phyloP scores from a whole-genome alignment of 768 basidiomycete genomes.

The Boletus edulis region DNA sequence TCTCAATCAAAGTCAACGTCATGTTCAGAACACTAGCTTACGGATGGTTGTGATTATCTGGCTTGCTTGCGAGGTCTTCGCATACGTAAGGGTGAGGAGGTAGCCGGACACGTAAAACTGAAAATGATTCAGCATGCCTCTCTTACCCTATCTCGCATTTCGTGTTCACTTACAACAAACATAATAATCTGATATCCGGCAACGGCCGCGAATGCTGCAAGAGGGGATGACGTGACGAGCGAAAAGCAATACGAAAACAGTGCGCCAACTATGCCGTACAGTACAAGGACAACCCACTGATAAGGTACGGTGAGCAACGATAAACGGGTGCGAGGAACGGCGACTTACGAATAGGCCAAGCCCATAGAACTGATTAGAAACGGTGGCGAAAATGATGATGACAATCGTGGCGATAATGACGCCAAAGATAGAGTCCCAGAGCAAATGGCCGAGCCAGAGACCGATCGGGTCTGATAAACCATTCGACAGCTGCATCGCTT shows the following conservation, averaged over 20 bases:
- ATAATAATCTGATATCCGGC: slow-evolving; percentile 75
- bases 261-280: slow-evolving; percentile 68
- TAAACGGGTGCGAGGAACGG: background rate
- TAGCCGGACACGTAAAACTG: slow-evolving; percentile 68
- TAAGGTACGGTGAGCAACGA: background rate
- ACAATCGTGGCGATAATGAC: slow-evolving; percentile 63
- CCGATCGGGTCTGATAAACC: slow-evolving; percentile 67
- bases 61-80: slow-evolving; percentile 52
- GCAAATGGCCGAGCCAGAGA: slow-evolving; percentile 76
- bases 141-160: background rate
- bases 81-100: slow-evolving; percentile 72
- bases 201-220: slow-evolving; percentile 70
- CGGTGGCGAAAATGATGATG: slow-evolving; percentile 55
- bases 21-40: slow-evolving; percentile 20
- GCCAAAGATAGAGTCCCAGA: slow-evolving; percentile 66
- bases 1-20: background rate
- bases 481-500: slow-evolving; percentile 82
- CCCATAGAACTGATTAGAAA: slow-evolving; percentile 62
- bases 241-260: slow-evolving; percentile 69
- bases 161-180: slow-evolving; percentile 62
- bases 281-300: slow-evolving; percentile 69
- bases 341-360: slow-evolving; percentile 59
- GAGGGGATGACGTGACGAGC: slow-evolving; percentile 56
- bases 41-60: slow-evolving; percentile 59
- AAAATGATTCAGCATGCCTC: background rate